Conservation (phyloP, 176 grass and related monocot genomes). For the Musa troglodytarum region DNA sequence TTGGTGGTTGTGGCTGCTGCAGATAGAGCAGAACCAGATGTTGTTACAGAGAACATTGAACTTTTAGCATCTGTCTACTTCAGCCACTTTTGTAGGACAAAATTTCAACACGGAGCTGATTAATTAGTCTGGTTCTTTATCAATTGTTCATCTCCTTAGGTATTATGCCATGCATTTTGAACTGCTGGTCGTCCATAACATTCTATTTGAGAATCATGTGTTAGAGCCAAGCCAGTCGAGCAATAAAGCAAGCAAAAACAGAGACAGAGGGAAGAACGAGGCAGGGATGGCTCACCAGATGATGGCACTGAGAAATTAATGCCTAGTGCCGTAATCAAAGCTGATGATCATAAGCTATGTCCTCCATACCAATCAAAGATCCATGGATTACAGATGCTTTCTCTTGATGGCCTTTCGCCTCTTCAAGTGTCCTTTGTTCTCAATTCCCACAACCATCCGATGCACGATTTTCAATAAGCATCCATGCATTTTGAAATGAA, state of each 20-base stretch:
- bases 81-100: neutral
- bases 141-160: neutral
- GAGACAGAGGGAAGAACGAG: no score
- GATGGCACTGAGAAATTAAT: no score
- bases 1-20: neutral
- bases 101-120: neutral
- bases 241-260: no score
- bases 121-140: neutral
- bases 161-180: neutral
- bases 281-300: no score
- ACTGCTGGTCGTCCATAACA: neutral
- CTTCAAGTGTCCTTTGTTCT: constrained; percentile 3
- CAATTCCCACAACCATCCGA: neutral
- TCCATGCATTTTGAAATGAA: no score
- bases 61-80: constrained; percentile 11
- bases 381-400: neutral
- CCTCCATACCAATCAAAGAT: neutral
- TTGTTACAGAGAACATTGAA: neutral
- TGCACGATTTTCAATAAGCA: neutral
- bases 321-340: no score
- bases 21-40: constrained; percentile 7
- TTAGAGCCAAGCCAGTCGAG: neutral
- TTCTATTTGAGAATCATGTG: neutral
- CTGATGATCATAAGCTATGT: no score
- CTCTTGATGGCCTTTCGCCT: neutral